These are phyloP conservation scores for Carex scoparia DNA, from an alignment of 176 grass and related monocot species.

Conservation along the genomic window DNA sequence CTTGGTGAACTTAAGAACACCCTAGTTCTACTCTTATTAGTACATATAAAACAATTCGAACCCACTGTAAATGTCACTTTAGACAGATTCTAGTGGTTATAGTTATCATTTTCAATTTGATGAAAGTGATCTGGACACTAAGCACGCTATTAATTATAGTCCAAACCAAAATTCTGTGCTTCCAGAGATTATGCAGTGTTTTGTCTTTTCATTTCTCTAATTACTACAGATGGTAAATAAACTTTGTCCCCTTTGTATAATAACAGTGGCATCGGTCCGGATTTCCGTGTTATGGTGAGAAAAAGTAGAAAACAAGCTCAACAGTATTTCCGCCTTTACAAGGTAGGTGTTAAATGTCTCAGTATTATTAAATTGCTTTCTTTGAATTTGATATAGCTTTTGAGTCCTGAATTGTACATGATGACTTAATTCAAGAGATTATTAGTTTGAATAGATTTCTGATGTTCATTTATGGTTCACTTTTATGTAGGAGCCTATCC, in stretches of 20 bases:
- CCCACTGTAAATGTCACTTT: neutral
- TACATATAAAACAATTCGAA: neutral
- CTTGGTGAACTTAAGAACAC: no score
- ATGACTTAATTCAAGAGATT: neutral
- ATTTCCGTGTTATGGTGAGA: conserved; percentile 51
- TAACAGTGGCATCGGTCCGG: conserved; percentile 88
- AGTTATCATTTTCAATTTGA: neutral
- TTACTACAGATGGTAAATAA: neutral
- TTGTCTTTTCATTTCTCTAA: neutral
- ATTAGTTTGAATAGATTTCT: neutral
- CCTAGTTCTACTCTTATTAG: neutral
- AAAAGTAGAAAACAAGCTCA: conserved; percentile 68
- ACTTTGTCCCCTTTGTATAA: conserved; percentile 11
- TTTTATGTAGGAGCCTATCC: conserved; percentile 64
- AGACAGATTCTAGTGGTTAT: neutral
- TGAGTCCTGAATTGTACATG: neutral
- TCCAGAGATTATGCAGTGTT: neutral
- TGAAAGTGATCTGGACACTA: neutral
- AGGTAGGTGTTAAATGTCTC: conserved; percentile 3
- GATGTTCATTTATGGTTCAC: neutral
- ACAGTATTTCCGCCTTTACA: conserved; percentile 86
- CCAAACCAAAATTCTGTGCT: neutral
- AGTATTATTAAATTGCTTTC: neutral
- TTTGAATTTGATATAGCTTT: neutral
- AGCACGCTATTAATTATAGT: neutral